A percentile compares a stretch with the other conserved stretches of the same genome.
Conservation (phyloP, 2,329 filamentous ascomycete species). For the Immersiporthe knoxdaviesiana region DNA sequence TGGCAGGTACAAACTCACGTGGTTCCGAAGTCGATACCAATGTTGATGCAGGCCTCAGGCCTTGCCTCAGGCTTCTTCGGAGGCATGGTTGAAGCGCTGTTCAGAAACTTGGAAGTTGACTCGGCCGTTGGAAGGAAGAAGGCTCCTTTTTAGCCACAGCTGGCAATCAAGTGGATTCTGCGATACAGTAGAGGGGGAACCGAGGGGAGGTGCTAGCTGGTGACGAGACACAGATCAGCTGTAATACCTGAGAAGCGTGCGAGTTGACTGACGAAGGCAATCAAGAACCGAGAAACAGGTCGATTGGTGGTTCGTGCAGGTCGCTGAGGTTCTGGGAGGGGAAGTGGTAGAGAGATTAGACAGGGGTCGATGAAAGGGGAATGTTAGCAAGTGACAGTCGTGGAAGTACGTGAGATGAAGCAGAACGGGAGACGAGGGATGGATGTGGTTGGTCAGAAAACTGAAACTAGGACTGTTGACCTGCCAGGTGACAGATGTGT, state of each 20-base stretch:
- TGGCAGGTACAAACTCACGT: not conserved
- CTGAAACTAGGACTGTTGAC: not conserved
- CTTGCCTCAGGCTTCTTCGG: not conserved
- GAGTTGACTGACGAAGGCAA: not conserved
- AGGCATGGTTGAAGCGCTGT: not conserved
- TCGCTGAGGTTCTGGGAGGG: not conserved
- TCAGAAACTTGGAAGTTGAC: too few species aligned
- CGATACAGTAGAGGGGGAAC: too few species aligned
- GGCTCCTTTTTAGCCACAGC: not conserved
- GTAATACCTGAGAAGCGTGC: not conserved
- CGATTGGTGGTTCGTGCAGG: not conserved
- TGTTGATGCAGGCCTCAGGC: slow-evolving; percentile 34
- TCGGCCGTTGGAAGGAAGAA: not conserved
- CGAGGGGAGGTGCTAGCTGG: too few species aligned
- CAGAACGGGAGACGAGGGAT: not conserved
- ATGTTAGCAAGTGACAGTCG: not conserved
- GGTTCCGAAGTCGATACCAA: slow-evolving; percentile 50
- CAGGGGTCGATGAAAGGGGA: not conserved
- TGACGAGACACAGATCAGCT: not conserved
- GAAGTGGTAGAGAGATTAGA: not conserved
- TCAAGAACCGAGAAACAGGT: not conserved
- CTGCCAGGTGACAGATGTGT: not conserved
- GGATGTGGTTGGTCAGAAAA: not conserved
- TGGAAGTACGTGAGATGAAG: not conserved
- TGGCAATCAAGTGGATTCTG: too few species aligned